Evolutionary conservation across 1,284 basidiomycete genomes (phyloP).

Genomic region (Cerioporus squamosus): DNA sequence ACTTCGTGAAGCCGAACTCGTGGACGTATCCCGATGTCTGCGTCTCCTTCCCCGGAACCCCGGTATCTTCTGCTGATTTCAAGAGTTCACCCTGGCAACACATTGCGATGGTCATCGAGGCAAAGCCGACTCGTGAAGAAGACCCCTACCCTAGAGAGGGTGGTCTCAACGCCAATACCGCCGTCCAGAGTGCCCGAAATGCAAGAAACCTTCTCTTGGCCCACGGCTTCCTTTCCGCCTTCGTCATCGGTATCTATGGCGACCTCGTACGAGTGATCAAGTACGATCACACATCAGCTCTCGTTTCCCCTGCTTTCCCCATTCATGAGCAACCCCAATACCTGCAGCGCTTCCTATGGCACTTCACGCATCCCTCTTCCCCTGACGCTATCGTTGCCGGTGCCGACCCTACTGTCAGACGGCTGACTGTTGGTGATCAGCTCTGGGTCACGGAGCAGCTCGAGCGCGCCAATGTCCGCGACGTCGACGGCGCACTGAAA

Average conservation of each 20-base stretch:
- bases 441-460: slow-evolving; percentile 4
- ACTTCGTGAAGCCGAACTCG: no score
- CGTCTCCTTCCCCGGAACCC: slow-evolving; percentile 9
- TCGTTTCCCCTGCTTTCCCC: slow-evolving; percentile 13
- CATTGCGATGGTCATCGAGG: slow-evolving; percentile 11
- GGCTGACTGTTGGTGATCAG: not conserved
- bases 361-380: slow-evolving; percentile 15
- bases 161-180: not conserved
- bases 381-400: slow-evolving; percentile 9
- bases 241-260: slow-evolving; percentile 22
- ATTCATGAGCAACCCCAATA: not conserved
- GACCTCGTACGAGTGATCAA: not conserved
- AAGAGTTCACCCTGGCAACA: not conserved
- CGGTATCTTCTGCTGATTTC: not conserved
- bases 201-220: slow-evolving; percentile 18
- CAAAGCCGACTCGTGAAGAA: not conserved
- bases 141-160: slow-evolving; percentile 6
- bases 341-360: slow-evolving; percentile 20
- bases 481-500: not conserved
- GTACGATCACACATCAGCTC: slow-evolving; percentile 14
- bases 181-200: slow-evolving; percentile 5
- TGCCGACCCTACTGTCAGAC: slow-evolving; percentile 9
- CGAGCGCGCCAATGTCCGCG: not conserved
- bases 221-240: slow-evolving; percentile 13
- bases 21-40: slow-evolving; percentile 6